Evolutionary conservation across 2,329 filamentous ascomycete genomes (phyloP).

Genomic region (Cytospora mali): DNA sequence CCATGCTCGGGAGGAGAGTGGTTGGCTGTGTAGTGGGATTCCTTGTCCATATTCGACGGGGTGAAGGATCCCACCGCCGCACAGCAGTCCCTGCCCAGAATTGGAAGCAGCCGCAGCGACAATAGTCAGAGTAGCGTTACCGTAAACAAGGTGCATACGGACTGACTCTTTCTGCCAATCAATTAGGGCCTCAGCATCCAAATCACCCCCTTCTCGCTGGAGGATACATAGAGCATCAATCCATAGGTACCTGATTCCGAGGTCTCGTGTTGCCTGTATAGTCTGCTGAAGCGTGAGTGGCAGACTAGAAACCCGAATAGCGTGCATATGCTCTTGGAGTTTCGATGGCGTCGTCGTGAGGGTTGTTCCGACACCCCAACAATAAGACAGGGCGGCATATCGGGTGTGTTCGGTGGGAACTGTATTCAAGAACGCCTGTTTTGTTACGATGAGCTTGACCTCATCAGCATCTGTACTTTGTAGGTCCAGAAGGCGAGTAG

Average conservation of each 20-base stretch:
- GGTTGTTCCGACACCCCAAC: neutral
- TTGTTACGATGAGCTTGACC: too few species aligned
- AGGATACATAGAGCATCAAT: slow-evolving; percentile 8
- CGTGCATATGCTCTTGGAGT: neutral
- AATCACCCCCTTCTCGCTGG: neutral
- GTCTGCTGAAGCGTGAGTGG: neutral
- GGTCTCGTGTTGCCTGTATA: neutral
- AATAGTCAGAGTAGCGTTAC: neutral
- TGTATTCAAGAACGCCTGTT: too few species aligned
- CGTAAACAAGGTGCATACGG: slow-evolving; percentile 1
- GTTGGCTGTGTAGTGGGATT: neutral
- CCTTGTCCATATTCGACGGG: neutral
- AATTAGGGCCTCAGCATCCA: neutral
- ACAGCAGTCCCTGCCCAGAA: neutral
- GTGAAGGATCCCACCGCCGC: too few species aligned
- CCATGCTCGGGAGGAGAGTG: neutral
- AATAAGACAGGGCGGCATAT: neutral
- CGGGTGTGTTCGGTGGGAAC: too few species aligned
- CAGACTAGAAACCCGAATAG: neutral
- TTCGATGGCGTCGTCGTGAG: neutral
- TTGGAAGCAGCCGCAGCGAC: neutral
- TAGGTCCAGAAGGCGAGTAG: too few species aligned
- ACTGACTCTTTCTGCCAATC: slow-evolving; percentile 3
- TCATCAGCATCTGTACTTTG: too few species aligned
- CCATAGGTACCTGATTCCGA: slow-evolving; percentile 9